Evolutionary conservation across 2,329 filamentous ascomycete species (phyloP).

Genomic region (Aspergillus uvarum): DNA sequence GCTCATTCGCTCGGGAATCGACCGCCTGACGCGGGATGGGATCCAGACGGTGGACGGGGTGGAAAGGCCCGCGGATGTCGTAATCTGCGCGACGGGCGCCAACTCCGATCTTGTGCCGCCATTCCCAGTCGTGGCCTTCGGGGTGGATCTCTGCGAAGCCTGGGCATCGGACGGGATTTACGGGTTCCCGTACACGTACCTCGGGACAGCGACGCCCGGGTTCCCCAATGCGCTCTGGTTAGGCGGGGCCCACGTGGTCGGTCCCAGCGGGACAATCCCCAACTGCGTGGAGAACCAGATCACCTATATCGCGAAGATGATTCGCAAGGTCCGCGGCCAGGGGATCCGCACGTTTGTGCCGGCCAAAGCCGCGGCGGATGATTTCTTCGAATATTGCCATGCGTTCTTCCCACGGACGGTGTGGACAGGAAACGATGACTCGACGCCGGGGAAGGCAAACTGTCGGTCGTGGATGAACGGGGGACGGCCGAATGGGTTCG

Average conservation of each 20-base stretch:
- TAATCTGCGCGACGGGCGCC: constrained; percentile 69
- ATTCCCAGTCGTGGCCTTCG: constrained; percentile 60
- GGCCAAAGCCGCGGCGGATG: constrained; percentile 59
- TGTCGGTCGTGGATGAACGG: constrained; percentile 75
- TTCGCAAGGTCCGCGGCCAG: constrained; percentile 66
- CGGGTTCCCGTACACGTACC: constrained; percentile 67
- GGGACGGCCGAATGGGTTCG: constrained; percentile 59
- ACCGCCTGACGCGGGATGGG: constrained; percentile 59
- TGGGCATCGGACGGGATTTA: constrained; percentile 58
- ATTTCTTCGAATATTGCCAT: constrained; percentile 49
- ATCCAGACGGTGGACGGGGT: constrained; percentile 61
- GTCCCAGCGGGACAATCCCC: constrained; percentile 65
- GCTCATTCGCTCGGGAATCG: constrained; percentile 59
- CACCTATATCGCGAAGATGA: constrained; percentile 63
- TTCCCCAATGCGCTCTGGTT: constrained; percentile 69
- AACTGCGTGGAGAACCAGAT: constrained; percentile 66
- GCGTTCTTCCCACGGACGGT: constrained; percentile 54
- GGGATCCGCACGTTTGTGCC: constrained; percentile 64
- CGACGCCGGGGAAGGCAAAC: constrained; percentile 51
- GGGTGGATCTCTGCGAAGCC: constrained; percentile 53
- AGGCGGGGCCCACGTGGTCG: constrained; percentile 60
- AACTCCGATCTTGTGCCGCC: constrained; percentile 60
- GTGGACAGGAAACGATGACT: constrained; percentile 34
- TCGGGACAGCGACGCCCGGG: constrained; percentile 62
- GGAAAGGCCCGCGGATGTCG: constrained; percentile 59